phyloP scores from a whole-genome alignment of 1,139 yeast species.

The Blastobotrys apis region DNA sequence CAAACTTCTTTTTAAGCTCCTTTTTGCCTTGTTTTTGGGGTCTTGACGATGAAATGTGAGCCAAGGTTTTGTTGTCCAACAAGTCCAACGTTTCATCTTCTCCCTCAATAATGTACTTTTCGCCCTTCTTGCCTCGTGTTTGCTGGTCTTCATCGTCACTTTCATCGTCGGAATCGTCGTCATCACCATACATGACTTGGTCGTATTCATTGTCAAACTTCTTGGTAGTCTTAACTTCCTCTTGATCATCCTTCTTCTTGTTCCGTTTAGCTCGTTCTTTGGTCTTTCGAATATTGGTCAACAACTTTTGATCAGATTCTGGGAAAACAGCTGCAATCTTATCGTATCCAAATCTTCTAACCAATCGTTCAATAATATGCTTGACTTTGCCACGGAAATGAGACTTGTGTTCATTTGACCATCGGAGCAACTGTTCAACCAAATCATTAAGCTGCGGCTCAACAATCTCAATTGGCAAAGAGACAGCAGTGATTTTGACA shows the following conservation, averaged over 20 bases:
- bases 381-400: conserved; percentile 90
- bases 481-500: conserved; percentile 82
- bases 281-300: conserved; percentile 78
- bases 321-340: conserved; percentile 78
- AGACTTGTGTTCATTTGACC: conserved; percentile 96
- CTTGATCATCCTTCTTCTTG: conserved; percentile 39
- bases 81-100: conserved; percentile 85
- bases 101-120: conserved; percentile 66
- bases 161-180: conserved; percentile 37
- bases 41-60: conserved; percentile 81
- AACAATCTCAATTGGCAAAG: conserved; percentile 77
- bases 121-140: conserved; percentile 37
- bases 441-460: conserved; percentile 62
- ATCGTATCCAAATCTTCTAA: conserved; percentile 85
- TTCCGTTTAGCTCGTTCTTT: conserved; percentile 81
- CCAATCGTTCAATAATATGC: conserved; percentile 85
- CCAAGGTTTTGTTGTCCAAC: conserved; percentile 75
- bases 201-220: conserved; percentile 80
- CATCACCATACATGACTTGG: conserved; percentile 57
- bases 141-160: conserved; percentile 31
- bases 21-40: conserved; percentile 47
- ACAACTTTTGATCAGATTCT: conserved; percentile 76
- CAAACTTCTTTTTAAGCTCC: conserved; percentile 43
- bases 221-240: conserved; percentile 10
- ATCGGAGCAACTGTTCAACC: conserved; percentile 68